Evolutionary conservation across 2,329 filamentous ascomycete genomes (phyloP), one percentile per base, ranked within the genome.

Genomic region (Penicillium brevicompactum): DNA sequence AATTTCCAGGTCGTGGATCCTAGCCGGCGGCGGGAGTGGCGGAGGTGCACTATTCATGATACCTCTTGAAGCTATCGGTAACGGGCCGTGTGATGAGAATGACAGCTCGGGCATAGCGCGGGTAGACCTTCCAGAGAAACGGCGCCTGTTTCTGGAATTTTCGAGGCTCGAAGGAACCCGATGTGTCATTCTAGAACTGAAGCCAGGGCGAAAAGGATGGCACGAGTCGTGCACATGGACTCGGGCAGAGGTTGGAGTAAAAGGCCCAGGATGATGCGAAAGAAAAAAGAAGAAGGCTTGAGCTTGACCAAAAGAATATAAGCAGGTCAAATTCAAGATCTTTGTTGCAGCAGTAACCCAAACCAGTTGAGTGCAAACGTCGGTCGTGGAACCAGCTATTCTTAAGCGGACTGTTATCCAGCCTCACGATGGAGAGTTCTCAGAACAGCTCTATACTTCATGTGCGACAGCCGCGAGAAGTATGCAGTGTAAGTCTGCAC

Each of bases 21-120:
- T 80, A 49, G 86, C 83, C 55, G 87, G 87, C 63, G 86, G 87
- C 64, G 86, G 87, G 65, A 89, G 78, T 47, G 86, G 85, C 60
- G 87, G 86, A 55, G 87, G 86, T 48, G 79, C 77, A 42, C 71
- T 68, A 47, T 73, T 67, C 55, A 74, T 70, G 50, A 66, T 67
- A 66, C 81, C 78, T 56, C 80, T 78, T 67, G 82, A 79, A 47
- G 84, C 84, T 68, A 89, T 88, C 57, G 85, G 78, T 84, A 89
- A 85, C 62, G 84, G 82, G 59, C 80, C 79, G 58, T 78, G 76
- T 41, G 78, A 71, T 45, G 76, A 67, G 47, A 70, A 70, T 57
- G 75, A 66, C 53, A 72, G 74, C 41, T 78, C 72, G 53, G 76
- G 70, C 66, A 74, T 73, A 67, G 67, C 71, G 65, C 72, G 71